Base-by-base conservation (phyloP, 1,139 yeast species). In the Saccharomyces hybrid region DNA sequence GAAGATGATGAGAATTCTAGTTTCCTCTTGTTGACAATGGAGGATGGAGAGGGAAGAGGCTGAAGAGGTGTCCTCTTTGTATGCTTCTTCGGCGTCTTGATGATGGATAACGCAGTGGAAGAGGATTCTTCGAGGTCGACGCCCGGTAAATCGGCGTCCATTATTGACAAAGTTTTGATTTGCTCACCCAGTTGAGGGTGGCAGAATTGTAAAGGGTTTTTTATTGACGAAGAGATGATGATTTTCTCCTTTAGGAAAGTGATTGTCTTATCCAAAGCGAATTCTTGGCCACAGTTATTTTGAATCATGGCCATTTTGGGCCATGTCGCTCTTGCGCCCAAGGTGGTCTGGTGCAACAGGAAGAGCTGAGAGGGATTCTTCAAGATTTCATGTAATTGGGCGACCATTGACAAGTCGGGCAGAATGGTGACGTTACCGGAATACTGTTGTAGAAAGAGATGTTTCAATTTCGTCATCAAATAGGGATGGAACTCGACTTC, bases 321-420 rank as follows among this genome's bases (percentile, higher is more conserved):
- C 97, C 98, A 93, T 0, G 96, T 84, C 0, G 97, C 93, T 58
- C 88, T 75, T 0, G 96, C 95, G 1, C 98, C 99, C 59, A 95
- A 78, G 47, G 84, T 76, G 7, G 85, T 80, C 54, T 90, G 85
- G 55, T 84, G 85, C 50, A 83, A 70, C 53, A 90, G 71, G 63
- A 86, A 88, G 52, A 82, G 86, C 0, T 86, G 83, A 0, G 91
- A 79, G 1, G 99, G 99, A 64, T 93, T 91, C 29, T 79, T 78
- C 63, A 93, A 77, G 42, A 93, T 71, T 56, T 81, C 83, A 34
- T 76, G 71, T 54, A 88, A 74, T 59, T 89, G 93, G 0, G 75
- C 63, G 16, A 82, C 64, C 60, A 73, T 71, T 46, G 77, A 74
- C 55, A 85, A 76, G 52, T 86, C 88, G 0, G 98, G 98, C 49